Evolutionary conservation across 257 asterid species (phyloP), one percentile per base, ranked within the genome.

Genomic region (Nicotiana undulata): DNA sequence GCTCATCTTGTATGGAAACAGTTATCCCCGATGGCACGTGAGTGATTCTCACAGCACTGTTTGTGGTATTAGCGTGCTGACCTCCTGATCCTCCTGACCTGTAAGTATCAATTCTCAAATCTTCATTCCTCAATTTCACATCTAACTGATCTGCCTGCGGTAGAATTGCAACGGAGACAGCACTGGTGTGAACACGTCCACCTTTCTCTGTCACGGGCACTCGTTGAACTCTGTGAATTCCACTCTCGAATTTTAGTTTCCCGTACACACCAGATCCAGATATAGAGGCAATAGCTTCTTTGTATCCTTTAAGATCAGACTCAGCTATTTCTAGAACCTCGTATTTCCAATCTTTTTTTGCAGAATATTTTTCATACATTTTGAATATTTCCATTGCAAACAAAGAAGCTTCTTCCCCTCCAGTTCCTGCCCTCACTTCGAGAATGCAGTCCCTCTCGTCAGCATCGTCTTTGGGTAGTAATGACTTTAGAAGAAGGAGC

Each of bases 61-160:
- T 90, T 29, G 98, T 95, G 70, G 98, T 93, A 84, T 93, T 95
- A 37, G 89, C 99, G 59, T 92, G 97, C 91, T 93, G 99, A 79
- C 99, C 99, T 56, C 99, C 98, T 20, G 96, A 90, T 82, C 99
- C 98, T 80, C 99, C 99, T 34, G 98, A 90, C 82, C 97, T 91
- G 83, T 91, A 95, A 6, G 99, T 95, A 81, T 95, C 98, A 46
- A 95, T 91, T 89, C 76, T 93, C 88, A 95, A 87, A 83, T 93
- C 98, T 80, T 95, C 99, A 80, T 89, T 92, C 87, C 83, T 92
- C 78, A 95, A 78, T 59, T 87, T 91, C 77, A 92, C 91, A 86
- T 95, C 99, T 53, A 93, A 97, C 99, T 93, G 93, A 88, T 95
- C 97, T 59, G 99, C 99, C 87, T 95, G 98, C 65, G 98, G 99